Evolutionary conservation across 2,329 filamentous ascomycete species (phyloP).

Genomic region (Cladosporium colombiae): DNA sequence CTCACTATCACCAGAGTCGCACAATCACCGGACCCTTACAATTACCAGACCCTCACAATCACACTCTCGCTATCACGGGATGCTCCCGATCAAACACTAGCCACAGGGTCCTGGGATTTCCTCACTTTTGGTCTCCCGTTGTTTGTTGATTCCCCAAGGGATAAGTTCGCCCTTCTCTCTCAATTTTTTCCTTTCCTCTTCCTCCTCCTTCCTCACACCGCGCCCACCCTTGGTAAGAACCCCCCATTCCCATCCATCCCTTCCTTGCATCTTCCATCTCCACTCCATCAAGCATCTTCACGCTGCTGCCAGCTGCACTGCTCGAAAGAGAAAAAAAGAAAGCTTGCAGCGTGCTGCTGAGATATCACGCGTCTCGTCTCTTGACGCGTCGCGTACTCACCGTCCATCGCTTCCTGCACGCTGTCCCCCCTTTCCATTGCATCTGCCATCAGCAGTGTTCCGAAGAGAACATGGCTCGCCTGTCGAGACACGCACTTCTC

Average conservation of each 20-base stretch:
- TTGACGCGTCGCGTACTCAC: neutral
- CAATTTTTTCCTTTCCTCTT: neutral
- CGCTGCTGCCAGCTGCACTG: neutral
- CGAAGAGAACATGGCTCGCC: neutral
- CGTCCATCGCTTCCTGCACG: neutral
- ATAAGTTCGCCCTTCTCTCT: neutral
- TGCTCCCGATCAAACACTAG: neutral
- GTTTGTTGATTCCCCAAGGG: neutral
- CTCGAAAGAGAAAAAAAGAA: neutral
- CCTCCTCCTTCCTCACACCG: neutral
- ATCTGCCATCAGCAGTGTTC: neutral
- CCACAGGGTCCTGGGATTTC: neutral
- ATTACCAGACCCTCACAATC: neutral
- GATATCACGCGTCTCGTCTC: neutral
- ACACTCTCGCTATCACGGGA: neutral
- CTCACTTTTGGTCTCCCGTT: neutral
- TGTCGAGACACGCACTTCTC: neutral
- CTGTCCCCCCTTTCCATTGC: neutral
- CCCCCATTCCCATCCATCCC: neutral
- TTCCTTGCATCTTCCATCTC: neutral
- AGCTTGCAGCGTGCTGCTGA: neutral
- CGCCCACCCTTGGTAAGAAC: neutral
- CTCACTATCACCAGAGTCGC: no score
- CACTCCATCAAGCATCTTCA: neutral
- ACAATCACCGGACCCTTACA: neutral